Evolutionary conservation across 805 yeast genomes (phyloP).

Genomic region (Saccharomyces jurei): DNA sequence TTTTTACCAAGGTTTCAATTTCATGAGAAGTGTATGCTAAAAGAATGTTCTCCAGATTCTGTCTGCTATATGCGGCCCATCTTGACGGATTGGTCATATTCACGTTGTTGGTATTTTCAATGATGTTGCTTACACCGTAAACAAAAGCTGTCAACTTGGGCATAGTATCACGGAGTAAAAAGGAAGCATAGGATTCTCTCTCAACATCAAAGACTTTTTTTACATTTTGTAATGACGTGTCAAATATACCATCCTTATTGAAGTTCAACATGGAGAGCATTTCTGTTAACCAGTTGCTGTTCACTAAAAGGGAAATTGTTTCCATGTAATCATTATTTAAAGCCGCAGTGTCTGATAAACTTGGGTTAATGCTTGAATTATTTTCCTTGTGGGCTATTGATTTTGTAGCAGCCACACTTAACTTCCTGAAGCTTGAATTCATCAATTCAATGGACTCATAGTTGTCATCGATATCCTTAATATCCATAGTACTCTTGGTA

Average conservation of each 20-base stretch:
- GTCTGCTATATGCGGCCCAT: slow-evolving; percentile 57
- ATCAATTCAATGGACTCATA: background rate
- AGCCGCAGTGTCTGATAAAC: background rate
- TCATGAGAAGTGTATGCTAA: slow-evolving; percentile 51
- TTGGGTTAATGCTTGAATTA: slow-evolving; percentile 1
- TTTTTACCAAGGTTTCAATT: slow-evolving; percentile 44
- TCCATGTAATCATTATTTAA: slow-evolving; percentile 27
- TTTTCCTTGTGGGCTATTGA: slow-evolving; percentile 2
- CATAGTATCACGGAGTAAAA: slow-evolving; percentile 44
- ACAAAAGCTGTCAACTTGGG: slow-evolving; percentile 65
- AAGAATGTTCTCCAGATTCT: slow-evolving; percentile 50
- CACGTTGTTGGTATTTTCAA: slow-evolving; percentile 8
- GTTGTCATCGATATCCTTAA: background rate
- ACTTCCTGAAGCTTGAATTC: background rate
- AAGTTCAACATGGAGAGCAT: slow-evolving; percentile 23
- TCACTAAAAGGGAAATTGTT: slow-evolving; percentile 43
- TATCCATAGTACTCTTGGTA: slow-evolving; percentile 10
- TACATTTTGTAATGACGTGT: slow-evolving; percentile 13
- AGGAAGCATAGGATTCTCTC: slow-evolving; percentile 38
- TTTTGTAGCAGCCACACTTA: background rate
- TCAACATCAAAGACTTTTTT: slow-evolving; percentile 26
- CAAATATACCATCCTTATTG: slow-evolving; percentile 14
- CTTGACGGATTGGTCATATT: slow-evolving; percentile 42
- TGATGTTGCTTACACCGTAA: slow-evolving; percentile 49
- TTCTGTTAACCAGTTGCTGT: slow-evolving; percentile 46